These are phyloP conservation scores for Vigna angularis DNA, from an alignment of 306 rosid species.

Conservation along the genomic window DNA sequence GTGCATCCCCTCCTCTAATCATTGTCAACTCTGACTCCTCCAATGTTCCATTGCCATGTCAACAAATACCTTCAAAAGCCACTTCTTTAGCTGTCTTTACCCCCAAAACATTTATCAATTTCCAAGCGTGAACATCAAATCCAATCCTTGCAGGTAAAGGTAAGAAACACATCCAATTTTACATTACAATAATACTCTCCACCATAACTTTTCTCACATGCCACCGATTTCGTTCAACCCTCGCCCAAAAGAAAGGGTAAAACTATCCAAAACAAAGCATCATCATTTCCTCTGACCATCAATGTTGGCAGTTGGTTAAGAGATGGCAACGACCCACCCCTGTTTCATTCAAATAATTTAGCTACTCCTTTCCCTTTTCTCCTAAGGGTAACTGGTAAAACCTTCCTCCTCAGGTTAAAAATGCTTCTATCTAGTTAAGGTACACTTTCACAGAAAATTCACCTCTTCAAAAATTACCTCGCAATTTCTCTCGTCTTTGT, in stretches of 20 bases:
- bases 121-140: not conserved
- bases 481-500: not conserved
- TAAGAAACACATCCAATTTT: not conserved
- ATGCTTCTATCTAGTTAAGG: not conserved
- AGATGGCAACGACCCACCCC: not conserved
- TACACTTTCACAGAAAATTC: constrained; percentile 6
- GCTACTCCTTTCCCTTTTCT: not conserved
- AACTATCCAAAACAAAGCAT: not conserved
- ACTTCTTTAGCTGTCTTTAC: constrained; percentile 1
- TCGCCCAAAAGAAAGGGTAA: not conserved
- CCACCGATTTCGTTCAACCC: not conserved
- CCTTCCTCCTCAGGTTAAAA: not conserved
- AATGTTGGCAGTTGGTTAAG: constrained; percentile 23
- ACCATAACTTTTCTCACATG: constrained; percentile 10
- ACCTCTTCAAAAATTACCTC: constrained; percentile 34
- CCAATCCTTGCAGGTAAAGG: constrained; percentile 16
- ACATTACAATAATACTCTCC: not conserved
- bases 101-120: not conserved
- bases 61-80: constrained; percentile 4
- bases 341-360: constrained; percentile 15
- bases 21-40: constrained; percentile 49
- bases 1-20: constrained; percentile 54
- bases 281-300: constrained; percentile 18
- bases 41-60: constrained; percentile 40
- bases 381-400: not conserved